Conservation (phyloP, 306 rosid species). For the Inga leiocalycina region DNA sequence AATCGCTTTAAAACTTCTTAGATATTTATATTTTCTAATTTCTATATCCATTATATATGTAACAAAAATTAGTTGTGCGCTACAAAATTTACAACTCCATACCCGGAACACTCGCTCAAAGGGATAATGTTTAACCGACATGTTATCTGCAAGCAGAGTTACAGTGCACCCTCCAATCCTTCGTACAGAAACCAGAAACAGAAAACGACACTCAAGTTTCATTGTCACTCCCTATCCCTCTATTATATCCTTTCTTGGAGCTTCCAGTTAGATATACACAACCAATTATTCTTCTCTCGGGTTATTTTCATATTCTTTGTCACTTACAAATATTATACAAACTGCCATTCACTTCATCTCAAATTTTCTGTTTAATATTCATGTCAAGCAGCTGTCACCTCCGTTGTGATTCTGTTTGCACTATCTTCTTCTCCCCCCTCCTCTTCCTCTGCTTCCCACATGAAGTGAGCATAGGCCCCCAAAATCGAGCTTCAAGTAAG, state of each 20-base stretch:
- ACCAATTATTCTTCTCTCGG: neutral
- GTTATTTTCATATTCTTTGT: neutral
- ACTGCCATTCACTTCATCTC: neutral
- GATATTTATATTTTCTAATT: neutral
- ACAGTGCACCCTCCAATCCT: neutral
- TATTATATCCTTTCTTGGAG: neutral
- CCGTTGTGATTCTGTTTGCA: neutral
- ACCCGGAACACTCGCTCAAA: neutral
- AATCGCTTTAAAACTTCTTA: neutral
- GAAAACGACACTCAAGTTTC: neutral
- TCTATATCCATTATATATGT: neutral
- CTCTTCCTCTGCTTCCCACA: constrained; percentile 65
- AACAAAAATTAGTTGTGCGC: neutral
- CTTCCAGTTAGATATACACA: constrained; percentile 12
- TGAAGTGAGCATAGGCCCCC: constrained; percentile 61
- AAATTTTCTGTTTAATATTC: neutral
- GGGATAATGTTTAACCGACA: neutral
- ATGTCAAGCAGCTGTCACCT: constrained; percentile 33
- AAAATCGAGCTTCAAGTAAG: constrained; percentile 44
- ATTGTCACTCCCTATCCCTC: neutral
- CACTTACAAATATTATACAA: neutral
- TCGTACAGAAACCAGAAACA: neutral
- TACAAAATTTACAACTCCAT: neutral
- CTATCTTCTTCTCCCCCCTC: neutral
- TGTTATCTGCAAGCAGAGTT: neutral